Evolutionary conservation across 495 filamentous ascomycete genomes (phyloP).

Genomic region (Tuber microsphaerosporum): DNA sequence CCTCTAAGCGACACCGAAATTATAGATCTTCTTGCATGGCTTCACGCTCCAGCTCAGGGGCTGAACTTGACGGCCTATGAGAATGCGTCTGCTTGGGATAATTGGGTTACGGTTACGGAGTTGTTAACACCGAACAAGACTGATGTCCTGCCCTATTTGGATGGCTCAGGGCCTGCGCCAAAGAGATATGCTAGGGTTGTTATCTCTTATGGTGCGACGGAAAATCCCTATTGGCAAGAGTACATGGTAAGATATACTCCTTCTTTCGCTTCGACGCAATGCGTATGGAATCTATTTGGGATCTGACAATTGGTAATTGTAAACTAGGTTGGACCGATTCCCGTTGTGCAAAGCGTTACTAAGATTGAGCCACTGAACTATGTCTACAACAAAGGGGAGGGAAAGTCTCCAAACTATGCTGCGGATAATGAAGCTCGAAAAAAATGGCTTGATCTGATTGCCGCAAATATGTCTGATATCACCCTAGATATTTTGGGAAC

Average conservation of each 20-base stretch:
- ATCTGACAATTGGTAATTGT: background rate
- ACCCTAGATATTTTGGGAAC: conserved; percentile 40
- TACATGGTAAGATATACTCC: conserved; percentile 30
- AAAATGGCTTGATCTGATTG: conserved; percentile 41
- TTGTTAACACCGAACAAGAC: conserved; percentile 52
- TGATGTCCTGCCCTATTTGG: conserved; percentile 47
- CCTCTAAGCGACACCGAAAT: conserved; percentile 41
- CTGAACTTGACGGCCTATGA: conserved; percentile 43
- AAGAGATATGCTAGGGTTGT: conserved; percentile 48
- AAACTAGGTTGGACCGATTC: conserved; percentile 48
- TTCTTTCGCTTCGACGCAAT: background rate
- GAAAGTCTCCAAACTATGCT: conserved; percentile 45
- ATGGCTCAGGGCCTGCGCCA: conserved; percentile 43
- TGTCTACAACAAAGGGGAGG: conserved; percentile 45
- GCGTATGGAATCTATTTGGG: background rate
- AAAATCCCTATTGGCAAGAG: conserved; percentile 47
- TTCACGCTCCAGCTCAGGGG: conserved; percentile 40
- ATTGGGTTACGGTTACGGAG: conserved; percentile 44
- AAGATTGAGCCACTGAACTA: conserved; percentile 44
- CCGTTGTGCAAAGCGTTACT: conserved; percentile 43
- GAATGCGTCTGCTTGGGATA: conserved; percentile 42
- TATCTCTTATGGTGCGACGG: conserved; percentile 44
- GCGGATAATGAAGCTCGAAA: conserved; percentile 39
- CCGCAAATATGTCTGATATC: conserved; percentile 43
- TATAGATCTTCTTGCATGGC: conserved; percentile 40